Base-by-base conservation (phyloP, 169 alveolate genomes). In the Nephromyces sp. region DNA sequence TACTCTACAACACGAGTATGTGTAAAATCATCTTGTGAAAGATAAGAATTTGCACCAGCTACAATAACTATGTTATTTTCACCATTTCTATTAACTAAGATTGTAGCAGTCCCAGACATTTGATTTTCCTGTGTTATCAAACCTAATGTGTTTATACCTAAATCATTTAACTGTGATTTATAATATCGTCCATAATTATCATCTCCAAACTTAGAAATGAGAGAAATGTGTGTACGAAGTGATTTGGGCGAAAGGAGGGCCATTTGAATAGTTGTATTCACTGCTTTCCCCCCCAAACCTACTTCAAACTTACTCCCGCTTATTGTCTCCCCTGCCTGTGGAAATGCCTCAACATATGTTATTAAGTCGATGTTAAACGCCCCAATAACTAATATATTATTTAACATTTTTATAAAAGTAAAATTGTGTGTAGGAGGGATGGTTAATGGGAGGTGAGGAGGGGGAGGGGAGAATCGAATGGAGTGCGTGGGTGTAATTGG, bases 201-300 rank as follows among this genome's bases (percentile, higher is more conserved):
- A 35, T 64, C 52, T 15, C 84, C 84, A 6, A 78, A 35, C 63
- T 67, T 57, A 21, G 78, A 68, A 29, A 78, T 31, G 66, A 78
- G 33, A 62, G 79, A 75, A n/a, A 78, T 77, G 15, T 57, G 32
- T 6, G 57, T 24, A 24, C 0, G 3, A 8, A n/a, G 52, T 29
- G 25, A 27, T 22, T 62, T 62, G 21, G 72, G 69, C 67, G 25
- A n/a, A 25, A 77, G 52, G 31, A 77, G 78, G 24, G 80, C 80
- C 24, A 72, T 78, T 43, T 72, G 80, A 22, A 75, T 80, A 25
- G 84, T 80, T 51, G 70, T 79, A 68, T 78, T 78, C 29, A 80
- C 80, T 15, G 77, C 84, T 35, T 78, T 78, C 52, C 84, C 84
- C 24, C 84, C 84, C 67, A 24, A 66, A 57, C 52, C 43, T 25